A percentile compares a stretch with the other conserved stretches of the same genome.
These are phyloP conservation scores for Metschnikowia noctiluminum DNA, from an alignment of 805 yeast species.

Conservation along the genomic window DNA sequence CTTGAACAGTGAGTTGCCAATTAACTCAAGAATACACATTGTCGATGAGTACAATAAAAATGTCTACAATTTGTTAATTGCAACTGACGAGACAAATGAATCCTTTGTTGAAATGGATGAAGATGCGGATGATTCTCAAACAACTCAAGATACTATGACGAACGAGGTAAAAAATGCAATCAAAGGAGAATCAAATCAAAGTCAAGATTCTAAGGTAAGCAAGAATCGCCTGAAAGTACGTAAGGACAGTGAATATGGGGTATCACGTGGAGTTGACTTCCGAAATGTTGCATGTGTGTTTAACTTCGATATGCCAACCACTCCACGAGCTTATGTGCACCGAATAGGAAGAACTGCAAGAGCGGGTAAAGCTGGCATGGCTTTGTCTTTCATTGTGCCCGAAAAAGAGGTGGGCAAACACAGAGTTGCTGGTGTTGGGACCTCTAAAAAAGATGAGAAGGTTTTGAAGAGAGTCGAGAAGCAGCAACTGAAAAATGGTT, in stretches of 20 bases:
- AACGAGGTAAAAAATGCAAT: slow-evolving; percentile 17
- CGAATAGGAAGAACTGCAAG: slow-evolving; percentile 97
- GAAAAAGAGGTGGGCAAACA: slow-evolving; percentile 84
- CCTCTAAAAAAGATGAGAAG: slow-evolving; percentile 83
- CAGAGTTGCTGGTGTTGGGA: slow-evolving; percentile 66
- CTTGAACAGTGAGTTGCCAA: slow-evolving; percentile 86
- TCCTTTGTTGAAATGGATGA: slow-evolving; percentile 49
- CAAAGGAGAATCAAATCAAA: slow-evolving; percentile 6
- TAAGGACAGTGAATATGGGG: slow-evolving; percentile 81
- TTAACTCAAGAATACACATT: slow-evolving; percentile 89
- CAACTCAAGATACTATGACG: no score
- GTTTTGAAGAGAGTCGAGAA: slow-evolving; percentile 70
- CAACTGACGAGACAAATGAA: slow-evolving; percentile 85
- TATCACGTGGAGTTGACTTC: slow-evolving; percentile 95
- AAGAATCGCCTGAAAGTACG: slow-evolving; percentile 27
- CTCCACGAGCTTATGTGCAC: slow-evolving; percentile 86
- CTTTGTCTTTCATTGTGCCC: slow-evolving; percentile 88
- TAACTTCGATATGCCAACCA: slow-evolving; percentile 89
- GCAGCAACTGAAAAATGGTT: slow-evolving; percentile 71
- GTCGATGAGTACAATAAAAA: slow-evolving; percentile 93
- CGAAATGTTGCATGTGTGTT: slow-evolving; percentile 93
- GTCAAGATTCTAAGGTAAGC: slow-evolving; percentile 4
- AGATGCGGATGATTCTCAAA: slow-evolving; percentile 45
- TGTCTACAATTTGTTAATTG: slow-evolving; percentile 81
- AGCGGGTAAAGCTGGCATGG: slow-evolving; percentile 94